Evolutionary conservation across 1,284 basidiomycete species (phyloP).

Genomic region (Tilletia walkeri): DNA sequence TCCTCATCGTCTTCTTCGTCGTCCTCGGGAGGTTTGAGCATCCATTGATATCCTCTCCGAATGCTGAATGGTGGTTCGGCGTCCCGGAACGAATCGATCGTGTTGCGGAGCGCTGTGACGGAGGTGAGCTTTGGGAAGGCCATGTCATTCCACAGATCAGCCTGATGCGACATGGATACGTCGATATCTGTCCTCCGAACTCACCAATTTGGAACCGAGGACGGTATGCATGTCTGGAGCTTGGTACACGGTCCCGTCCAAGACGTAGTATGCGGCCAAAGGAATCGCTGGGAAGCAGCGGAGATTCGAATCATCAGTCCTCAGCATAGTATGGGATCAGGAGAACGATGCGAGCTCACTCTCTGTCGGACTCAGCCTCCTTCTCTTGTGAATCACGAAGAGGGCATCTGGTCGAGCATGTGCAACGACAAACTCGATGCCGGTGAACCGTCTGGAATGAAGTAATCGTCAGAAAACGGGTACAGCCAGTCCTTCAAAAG

Average conservation of each 20-base stretch:
- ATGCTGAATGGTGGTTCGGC: constrained; percentile 39
- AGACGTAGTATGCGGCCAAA: constrained; percentile 45
- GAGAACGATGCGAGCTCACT: constrained; percentile 3
- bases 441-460: constrained; percentile 34
- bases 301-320: neutral
- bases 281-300: constrained; percentile 26
- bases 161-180: neutral
- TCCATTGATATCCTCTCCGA: constrained; percentile 43
- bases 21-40: constrained; percentile 34
- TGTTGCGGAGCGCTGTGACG: constrained; percentile 32
- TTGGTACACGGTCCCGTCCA: constrained; percentile 47
- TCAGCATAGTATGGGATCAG: neutral
- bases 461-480: neutral
- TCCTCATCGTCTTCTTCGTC: constrained; percentile 20
- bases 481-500: neutral
- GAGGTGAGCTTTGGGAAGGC: constrained; percentile 36
- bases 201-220: constrained; percentile 39
- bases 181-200: neutral
- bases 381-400: constrained; percentile 47
- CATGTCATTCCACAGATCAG: neutral
- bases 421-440: constrained; percentile 47
- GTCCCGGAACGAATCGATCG: constrained; percentile 31
- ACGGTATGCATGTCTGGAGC: constrained; percentile 49
- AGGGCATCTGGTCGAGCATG: constrained; percentile 31
- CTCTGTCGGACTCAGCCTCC: constrained; percentile 27